Evolutionary conservation across 2,329 filamentous ascomycete species (phyloP).

Genomic region (Emydomyces testavorans): DNA sequence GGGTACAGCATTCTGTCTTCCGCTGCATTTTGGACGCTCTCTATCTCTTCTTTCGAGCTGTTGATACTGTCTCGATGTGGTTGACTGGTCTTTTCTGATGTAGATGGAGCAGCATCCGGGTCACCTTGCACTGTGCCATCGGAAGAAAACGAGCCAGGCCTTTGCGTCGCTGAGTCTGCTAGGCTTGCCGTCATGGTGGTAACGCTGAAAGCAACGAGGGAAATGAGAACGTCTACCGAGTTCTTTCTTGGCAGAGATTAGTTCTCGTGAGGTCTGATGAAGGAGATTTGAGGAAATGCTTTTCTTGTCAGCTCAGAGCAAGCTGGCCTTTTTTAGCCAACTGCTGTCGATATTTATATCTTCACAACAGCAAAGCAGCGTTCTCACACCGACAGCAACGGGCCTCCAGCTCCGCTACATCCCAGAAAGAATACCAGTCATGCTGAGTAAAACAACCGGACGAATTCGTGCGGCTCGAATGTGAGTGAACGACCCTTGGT

Average conservation of each 20-base stretch:
- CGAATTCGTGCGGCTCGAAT: background rate
- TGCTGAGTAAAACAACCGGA: background rate
- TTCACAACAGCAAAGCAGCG: background rate
- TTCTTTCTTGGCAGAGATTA: too few species aligned
- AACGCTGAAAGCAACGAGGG: too few species aligned
- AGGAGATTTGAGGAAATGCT: too few species aligned
- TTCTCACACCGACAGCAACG: background rate
- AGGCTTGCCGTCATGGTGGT: constrained; percentile 3
- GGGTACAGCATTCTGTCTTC: constrained; percentile 11
- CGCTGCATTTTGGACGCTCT: background rate
- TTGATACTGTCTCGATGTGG: background rate
- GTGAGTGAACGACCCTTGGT: too few species aligned
- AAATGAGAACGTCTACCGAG: background rate
- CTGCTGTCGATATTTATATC: background rate
- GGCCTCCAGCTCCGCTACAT: background rate
- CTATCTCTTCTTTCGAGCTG: background rate
- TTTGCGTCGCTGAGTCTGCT: background rate
- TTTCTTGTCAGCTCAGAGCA: background rate
- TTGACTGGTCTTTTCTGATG: constrained; percentile 2
- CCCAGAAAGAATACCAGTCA: background rate
- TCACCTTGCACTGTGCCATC: constrained; percentile 9
- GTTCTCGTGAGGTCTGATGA: too few species aligned
- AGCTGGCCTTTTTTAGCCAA: background rate
- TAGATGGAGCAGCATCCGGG: background rate
- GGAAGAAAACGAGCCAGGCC: constrained; percentile 5